Evolutionary conservation across 2,329 filamentous ascomycete genomes (phyloP).

Genomic region (Calonectria pauciramosa): DNA sequence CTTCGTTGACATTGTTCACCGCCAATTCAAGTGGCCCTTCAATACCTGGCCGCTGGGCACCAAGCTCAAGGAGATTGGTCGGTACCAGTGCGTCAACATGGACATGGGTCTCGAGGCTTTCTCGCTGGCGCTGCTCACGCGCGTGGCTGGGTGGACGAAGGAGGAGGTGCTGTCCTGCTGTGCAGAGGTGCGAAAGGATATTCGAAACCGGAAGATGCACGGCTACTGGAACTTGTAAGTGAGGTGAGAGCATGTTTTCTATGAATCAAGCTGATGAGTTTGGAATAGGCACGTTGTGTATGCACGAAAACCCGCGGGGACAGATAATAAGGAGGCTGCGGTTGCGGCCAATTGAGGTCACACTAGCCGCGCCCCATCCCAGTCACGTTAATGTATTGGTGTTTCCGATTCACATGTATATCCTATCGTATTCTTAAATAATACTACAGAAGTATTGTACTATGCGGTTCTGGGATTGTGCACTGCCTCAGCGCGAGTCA

Average conservation of each 20-base stretch:
- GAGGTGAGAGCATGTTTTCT: fast-evolving
- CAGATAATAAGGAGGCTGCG: neutral
- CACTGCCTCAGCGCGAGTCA: too few relatives aligned
- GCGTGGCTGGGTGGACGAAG: slow-evolving; percentile 42
- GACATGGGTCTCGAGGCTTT: slow-evolving; percentile 44
- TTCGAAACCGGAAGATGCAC: slow-evolving; percentile 44
- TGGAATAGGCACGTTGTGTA: slow-evolving; percentile 30
- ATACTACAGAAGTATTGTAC: neutral
- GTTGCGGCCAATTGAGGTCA: neutral
- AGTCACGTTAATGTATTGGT: neutral
- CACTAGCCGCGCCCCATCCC: too few relatives aligned
- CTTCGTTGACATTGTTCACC: slow-evolving; percentile 63
- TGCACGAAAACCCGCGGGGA: slow-evolving; percentile 17
- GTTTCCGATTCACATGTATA: too few relatives aligned
- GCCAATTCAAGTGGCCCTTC: slow-evolving; percentile 60
- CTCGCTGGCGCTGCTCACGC: slow-evolving; percentile 45
- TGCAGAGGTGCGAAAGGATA: slow-evolving; percentile 41
- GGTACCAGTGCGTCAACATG: slow-evolving; percentile 40
- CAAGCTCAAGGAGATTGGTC: slow-evolving; percentile 63
- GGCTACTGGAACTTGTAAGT: slow-evolving; percentile 45
- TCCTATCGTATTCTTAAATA: neutral
- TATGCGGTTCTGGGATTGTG: neutral
- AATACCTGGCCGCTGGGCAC: slow-evolving; percentile 63
- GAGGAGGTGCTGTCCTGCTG: slow-evolving; percentile 44
- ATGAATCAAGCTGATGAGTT: neutral